Base-by-base conservation (phyloP, 2,329 filamentous ascomycete genomes). In the Pezicula radicicola region DNA sequence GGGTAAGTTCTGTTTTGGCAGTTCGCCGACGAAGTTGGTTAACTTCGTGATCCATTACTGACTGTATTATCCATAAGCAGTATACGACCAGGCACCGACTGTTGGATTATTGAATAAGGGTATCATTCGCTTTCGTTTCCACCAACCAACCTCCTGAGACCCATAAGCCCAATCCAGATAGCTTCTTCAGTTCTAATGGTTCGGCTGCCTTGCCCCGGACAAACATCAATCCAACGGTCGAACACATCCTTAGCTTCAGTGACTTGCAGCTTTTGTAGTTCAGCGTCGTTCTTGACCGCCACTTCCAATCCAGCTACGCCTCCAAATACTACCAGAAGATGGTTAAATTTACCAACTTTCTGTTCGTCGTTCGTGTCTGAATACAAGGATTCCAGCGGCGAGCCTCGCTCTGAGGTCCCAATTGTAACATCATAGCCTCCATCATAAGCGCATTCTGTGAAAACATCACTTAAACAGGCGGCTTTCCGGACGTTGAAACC, bases 121-220 rank as follows among this genome's bases (percentile, higher is more conserved):
- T 45, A n/a, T 45, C 42, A 45, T 45, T 45, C 19, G n/a, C 2
- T 28, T 10, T 60, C 52, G 48, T 66, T 66, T 5, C 54, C 57
- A 40, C 61, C 80, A 49, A 64, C 77, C 46, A 85, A 59, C 53
- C 73, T 76, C 63, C 84, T 80, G 64, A 94, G 65, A 2, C 83
- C 82, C 63, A 85, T 86, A 66, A 95, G 68, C 0, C 85, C 89
- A 64, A 94, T 81, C 72, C 88, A 89, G 16, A 95, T 71, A 1
- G 90, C 89, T 71, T 96, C 91, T 61, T 95, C 90, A 0, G 90
- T 94, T 55, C 88, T 75, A 55, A 96, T 93, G 1, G 85, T 91
- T 61, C 90, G 77, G 66, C 88, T 93, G 1, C 89, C 90, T 68
- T 95, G 91, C 1, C 84, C 83, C 3, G 89, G 88, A 57, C 91